Evolutionary conservation across 1,139 yeast genomes (phyloP), one percentile per base, ranked within the genome.

Genomic region (Hemisphaericaspora xylofermentans): DNA sequence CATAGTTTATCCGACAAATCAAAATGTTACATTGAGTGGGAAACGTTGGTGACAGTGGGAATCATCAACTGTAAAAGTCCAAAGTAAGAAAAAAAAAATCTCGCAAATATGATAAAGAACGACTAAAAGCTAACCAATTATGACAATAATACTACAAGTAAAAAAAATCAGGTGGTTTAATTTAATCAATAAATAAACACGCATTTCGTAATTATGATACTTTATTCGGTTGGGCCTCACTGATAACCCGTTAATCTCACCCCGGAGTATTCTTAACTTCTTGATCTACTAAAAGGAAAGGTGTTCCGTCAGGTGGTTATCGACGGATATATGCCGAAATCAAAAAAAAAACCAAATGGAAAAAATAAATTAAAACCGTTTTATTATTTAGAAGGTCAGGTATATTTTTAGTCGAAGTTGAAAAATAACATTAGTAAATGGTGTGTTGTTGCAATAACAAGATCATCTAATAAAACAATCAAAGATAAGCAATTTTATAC

Each of bases 1-100:
- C 22, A 6, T 19, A 33, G 16, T 33, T 33, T 15, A 33, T 33
- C 35, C 35, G 35, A 33, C 35, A 33, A 33, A 33, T 33, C 35
- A 33, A 33, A 33, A 24, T 6, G 8, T 21, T 21, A 6, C 8
- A 8, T 21, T 21, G 6, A 6, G 6, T 21, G 24, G 24, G 26
- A 10, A 24, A 24, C n/a, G 26, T 24, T 24, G 6, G 26, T 4
- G 26, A 24, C 5, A 6, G n/a, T 4, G n/a, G n/a, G 10, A 12
- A 24, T 4, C 4, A 24, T 4, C 7, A 24, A 12, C 6, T 7
- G 6, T 8, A 24, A 12, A 24, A 19, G 5, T 5, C 22, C 22
- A 19, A 19, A 19, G 8, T 19, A 19, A 19, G 8, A 24, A 24
- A 24, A 24, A 24, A 6, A 24, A 8, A 24, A 6, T 21, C 8